Evolutionary conservation across 768 basidiomycete species (phyloP).

Genomic region (Boletus vermiculosoides): DNA sequence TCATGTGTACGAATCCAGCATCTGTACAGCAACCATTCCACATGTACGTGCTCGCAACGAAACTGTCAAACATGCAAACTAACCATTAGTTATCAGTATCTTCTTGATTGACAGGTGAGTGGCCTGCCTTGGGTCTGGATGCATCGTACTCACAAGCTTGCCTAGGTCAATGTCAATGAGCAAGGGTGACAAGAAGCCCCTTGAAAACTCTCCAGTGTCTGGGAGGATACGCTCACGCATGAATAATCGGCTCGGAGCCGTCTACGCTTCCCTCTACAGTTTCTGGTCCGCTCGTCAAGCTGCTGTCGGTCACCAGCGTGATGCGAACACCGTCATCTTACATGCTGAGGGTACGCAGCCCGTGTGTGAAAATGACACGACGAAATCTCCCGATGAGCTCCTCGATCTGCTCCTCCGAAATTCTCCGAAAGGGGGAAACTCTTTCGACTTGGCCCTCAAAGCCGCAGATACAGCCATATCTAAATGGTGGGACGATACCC

Average conservation of each 20-base stretch:
- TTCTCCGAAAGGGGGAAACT: slow-evolving; percentile 40
- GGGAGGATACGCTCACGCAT: slow-evolving; percentile 29
- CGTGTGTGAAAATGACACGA: slow-evolving; percentile 43
- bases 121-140: background rate
- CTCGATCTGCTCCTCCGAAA: slow-evolving; percentile 39
- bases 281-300: slow-evolving; percentile 55
- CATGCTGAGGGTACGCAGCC: slow-evolving; percentile 34
- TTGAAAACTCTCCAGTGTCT: slow-evolving; percentile 36
- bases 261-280: slow-evolving; percentile 48
- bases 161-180: slow-evolving; percentile 53
- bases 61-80: background rate
- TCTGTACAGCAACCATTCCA: slow-evolving; percentile 52
- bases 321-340: slow-evolving; percentile 55
- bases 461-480: slow-evolving; percentile 39
- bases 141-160: background rate
- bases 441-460: slow-evolving; percentile 42
- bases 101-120: slow-evolving; percentile 23
- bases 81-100: slow-evolving; percentile 6
- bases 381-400: slow-evolving; percentile 43
- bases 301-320: slow-evolving; percentile 37
- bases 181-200: slow-evolving; percentile 39
- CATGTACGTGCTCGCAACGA: slow-evolving; percentile 42
- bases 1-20: slow-evolving; percentile 51
- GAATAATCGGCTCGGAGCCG: slow-evolving; percentile 57
- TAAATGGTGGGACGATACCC: slow-evolving; percentile 42